Evolutionary conservation across 2,329 filamentous ascomycete species (phyloP).

Genomic region (Diplodia mutila): DNA sequence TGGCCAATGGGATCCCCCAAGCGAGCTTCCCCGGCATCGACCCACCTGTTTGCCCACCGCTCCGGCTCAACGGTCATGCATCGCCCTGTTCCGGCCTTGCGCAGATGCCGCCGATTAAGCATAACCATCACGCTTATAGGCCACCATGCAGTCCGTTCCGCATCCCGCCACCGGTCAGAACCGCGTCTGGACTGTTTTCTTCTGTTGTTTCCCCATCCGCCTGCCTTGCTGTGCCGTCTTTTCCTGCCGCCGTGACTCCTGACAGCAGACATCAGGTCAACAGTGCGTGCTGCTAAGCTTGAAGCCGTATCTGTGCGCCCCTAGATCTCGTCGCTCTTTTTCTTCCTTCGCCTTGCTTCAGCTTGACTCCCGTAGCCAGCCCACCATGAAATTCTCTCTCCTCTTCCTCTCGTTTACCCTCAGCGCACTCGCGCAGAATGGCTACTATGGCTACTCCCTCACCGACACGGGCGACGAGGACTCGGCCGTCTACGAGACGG

Average conservation of each 20-base stretch:
- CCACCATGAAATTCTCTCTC: constrained; percentile 31
- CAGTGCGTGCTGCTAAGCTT: background rate
- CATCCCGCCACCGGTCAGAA: background rate
- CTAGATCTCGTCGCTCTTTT: constrained; percentile 33
- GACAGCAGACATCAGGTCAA: constrained; percentile 5
- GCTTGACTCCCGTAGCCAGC: background rate
- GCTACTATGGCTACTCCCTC: constrained; percentile 62
- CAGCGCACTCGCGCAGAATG: constrained; percentile 40
- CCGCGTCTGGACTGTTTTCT: background rate
- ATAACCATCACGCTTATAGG: constrained; percentile 14
- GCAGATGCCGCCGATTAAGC: constrained; percentile 12
- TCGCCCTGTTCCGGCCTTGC: background rate
- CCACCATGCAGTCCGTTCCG: background rate
- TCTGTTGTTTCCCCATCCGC: background rate
- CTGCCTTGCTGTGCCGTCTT: background rate
- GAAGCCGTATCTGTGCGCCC: background rate
- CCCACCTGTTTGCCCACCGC: background rate
- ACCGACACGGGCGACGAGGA: constrained; percentile 55
- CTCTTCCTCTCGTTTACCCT: constrained; percentile 31
- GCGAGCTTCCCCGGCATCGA: background rate
- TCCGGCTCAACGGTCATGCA: constrained; percentile 1
- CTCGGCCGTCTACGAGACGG: constrained; percentile 59
- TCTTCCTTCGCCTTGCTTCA: constrained; percentile 12
- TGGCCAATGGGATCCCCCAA: background rate
- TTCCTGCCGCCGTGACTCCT: background rate